phyloP scores from a whole-genome alignment of 2,329 filamentous ascomycete species.

The Xenosphaeropsis pyriputrescens region DNA sequence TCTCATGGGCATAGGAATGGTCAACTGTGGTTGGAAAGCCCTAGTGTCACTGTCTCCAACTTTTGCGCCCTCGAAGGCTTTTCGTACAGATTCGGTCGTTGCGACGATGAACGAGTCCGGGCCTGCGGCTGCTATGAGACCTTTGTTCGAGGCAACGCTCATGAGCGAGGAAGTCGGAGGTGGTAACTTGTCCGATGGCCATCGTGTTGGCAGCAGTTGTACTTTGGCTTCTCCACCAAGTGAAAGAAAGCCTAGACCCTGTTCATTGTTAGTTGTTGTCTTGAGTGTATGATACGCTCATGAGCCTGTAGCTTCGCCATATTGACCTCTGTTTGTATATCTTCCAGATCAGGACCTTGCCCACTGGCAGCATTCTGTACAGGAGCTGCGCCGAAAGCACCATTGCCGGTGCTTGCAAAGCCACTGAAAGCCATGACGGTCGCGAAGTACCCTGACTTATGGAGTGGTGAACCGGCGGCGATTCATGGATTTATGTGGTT shows the following conservation, averaged over 20 bases:
- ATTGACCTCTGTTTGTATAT: conserved; percentile 69
- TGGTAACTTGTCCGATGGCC: conserved; percentile 52
- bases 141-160: conserved; percentile 64
- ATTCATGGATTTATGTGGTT: conserved; percentile 11
- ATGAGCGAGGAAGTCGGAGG: conserved; percentile 69
- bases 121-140: conserved; percentile 75
- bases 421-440: conserved; percentile 52
- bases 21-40: conserved; percentile 58
- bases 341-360: conserved; percentile 52
- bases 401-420: conserved; percentile 28
- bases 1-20: conserved; percentile 55
- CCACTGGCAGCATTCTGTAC: conserved; percentile 17
- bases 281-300: not conserved
- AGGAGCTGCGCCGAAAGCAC: conserved; percentile 22
- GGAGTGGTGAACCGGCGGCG: conserved; percentile 13
- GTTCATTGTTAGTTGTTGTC: no score
- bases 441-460: conserved; percentile 21
- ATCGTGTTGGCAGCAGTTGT: conserved; percentile 61
- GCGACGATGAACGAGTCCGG: conserved; percentile 67
- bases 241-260: conserved; percentile 69
- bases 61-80: conserved; percentile 50
- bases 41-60: conserved; percentile 50
- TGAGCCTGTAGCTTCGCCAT: conserved; percentile 3
- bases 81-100: conserved; percentile 62
- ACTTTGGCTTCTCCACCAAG: conserved; percentile 72